Conservation (phyloP, 1,139 yeast species). For the Meyerozyma athensensis region DNA sequence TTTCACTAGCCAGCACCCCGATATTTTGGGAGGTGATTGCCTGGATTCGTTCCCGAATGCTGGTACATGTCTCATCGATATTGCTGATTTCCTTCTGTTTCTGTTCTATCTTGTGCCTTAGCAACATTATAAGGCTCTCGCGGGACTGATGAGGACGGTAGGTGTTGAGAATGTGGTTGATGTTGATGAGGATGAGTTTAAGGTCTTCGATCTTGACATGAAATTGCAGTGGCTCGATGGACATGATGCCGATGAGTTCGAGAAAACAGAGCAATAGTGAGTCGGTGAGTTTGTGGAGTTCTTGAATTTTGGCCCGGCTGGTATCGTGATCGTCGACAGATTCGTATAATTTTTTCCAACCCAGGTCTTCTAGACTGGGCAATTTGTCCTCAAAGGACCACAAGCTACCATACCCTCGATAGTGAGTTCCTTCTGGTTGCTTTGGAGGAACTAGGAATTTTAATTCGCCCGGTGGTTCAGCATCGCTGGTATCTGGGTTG, state of each 20-base stretch:
- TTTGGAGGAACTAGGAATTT: slow-evolving; percentile 61
- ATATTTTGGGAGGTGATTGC: background rate
- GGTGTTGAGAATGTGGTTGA: slow-evolving; percentile 78
- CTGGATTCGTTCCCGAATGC: slow-evolving; percentile 25
- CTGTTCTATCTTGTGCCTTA: slow-evolving; percentile 58
- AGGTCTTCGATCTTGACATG: slow-evolving; percentile 66
- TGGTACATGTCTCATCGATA: slow-evolving; percentile 42
- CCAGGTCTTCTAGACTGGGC: slow-evolving; percentile 62
- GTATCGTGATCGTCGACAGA: slow-evolving; percentile 42
- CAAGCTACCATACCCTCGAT: slow-evolving; percentile 74
- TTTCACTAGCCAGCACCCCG: background rate
- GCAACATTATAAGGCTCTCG: slow-evolving; percentile 67
- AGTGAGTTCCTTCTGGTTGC: slow-evolving; percentile 55
- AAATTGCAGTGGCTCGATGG: slow-evolving; percentile 63
- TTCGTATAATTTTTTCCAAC: slow-evolving; percentile 61
- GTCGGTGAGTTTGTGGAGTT: slow-evolving; percentile 64
- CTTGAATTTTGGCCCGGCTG: slow-evolving; percentile 53
- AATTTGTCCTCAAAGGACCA: slow-evolving; percentile 76
- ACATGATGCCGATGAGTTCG: slow-evolving; percentile 70
- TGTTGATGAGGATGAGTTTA: slow-evolving; percentile 69
- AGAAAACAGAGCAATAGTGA: slow-evolving; percentile 67
- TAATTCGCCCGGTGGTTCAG: slow-evolving; percentile 34
- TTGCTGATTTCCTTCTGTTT: slow-evolving; percentile 50
- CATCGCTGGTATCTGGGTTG: slow-evolving; percentile 4
- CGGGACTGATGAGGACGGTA: slow-evolving; percentile 88